Base-by-base conservation (phyloP, 257 asterid species). In the Scutellaria baicalensis region DNA sequence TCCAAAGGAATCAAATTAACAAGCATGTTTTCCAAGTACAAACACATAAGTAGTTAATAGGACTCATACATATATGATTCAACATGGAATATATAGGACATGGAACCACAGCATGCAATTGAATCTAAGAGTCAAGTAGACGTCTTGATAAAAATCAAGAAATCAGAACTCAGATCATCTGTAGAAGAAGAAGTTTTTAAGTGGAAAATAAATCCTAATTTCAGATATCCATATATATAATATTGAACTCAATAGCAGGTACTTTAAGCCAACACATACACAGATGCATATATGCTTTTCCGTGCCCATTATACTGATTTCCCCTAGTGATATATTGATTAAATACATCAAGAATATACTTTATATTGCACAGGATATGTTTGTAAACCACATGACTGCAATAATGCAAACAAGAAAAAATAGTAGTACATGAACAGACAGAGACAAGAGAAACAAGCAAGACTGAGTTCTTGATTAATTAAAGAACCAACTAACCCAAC, bases 1-100 rank as follows among this genome's bases (percentile, higher is more conserved):
- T 27, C 11, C 74, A 67, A 13, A 12, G 73, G 51, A 45, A 64
- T 67, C 39, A 58, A 65, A 51, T 66, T 68, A 61, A 76, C 1
- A 57, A 66, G 75, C 59, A 54, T 51, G 43, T 50, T 64, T 48
- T 36, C 59, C 59, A 42, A n/a, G 69, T 18, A 12, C 9, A 21
- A 56, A 49, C 55, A 39, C 8, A 57, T 42, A 60, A 54, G 23
- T 36, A 23, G 16, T 67, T 31, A 52, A 36, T 16, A 27, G 54
- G 17, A 17, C 55, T 54, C n/a, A n/a, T n/a, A n/a, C n/a, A n/a
- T n/a, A n/a, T n/a, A n/a, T n/a, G 66, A 27, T 50, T 51, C 63
- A 63, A 48, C 33, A 33, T 8, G 3, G 31, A 44, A 54, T 5
- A 9, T 3, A 54, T 10, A 40, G 14, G 11, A 45, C 47, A 43